These are phyloP conservation scores for Ampelocalamus luodianensis DNA, from an alignment of 176 grass and related monocot genomes.

Conservation along the genomic window DNA sequence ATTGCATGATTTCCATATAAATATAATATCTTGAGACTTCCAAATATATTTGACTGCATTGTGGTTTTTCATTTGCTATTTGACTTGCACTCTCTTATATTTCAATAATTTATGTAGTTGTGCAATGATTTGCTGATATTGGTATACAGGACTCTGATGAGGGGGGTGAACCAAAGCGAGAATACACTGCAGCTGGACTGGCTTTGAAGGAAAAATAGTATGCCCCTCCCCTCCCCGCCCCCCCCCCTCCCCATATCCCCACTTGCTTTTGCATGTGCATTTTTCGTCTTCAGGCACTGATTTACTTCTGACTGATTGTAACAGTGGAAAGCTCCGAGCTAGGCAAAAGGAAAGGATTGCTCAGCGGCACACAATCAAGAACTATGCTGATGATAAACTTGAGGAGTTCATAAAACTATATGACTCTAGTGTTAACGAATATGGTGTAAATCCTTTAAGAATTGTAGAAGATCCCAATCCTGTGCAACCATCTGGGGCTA, in stretches of 20 bases:
- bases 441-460: constrained; percentile 53
- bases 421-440: constrained; percentile 43
- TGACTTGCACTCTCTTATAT: constrained; percentile 30
- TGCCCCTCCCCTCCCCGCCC: constrained; percentile 36
- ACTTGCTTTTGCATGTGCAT: constrained; percentile 34
- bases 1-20: background rate
- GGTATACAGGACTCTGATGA: constrained; percentile 80
- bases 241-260: background rate
- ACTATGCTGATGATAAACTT: constrained; percentile 47
- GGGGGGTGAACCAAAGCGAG: constrained; percentile 68
- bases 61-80: constrained; percentile 8
- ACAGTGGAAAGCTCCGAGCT: constrained; percentile 86
- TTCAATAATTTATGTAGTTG: constrained; percentile 26
- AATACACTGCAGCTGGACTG: constrained; percentile 86
- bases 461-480: constrained; percentile 51
- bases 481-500: constrained; percentile 48
- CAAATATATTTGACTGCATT: constrained; percentile 20
- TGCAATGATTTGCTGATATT: constrained; percentile 49
- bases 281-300: constrained; percentile 40
- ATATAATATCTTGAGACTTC: background rate
- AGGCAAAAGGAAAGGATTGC: constrained; percentile 94
- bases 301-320: constrained; percentile 48
- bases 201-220: constrained; percentile 98
- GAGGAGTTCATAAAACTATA: constrained; percentile 54
- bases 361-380: constrained; percentile 55